Evolutionary conservation across 257 asterid genomes (phyloP), one percentile per base, ranked within the genome.

Genomic region (Ophiorrhiza pumila): DNA sequence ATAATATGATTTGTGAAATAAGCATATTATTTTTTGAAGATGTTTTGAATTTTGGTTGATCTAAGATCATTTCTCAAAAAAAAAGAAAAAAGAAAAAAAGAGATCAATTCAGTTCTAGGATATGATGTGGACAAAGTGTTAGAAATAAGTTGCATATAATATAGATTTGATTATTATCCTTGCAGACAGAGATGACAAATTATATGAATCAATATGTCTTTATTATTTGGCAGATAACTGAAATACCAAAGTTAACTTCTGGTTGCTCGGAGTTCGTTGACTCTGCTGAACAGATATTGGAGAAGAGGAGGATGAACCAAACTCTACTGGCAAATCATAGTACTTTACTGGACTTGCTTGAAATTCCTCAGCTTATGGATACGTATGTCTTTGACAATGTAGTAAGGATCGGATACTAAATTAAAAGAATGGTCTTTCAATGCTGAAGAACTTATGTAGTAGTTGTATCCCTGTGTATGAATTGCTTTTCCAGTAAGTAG

Each of bases 321-420:
- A 90, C 86, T 45, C 80, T 95, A 59, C 88, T 95, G 59, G 87
- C 91, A 71, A 95, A 95, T 68, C 97, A 90, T 73, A 90, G 97
- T 83, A 87, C 98, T 71, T 84, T 95, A 85, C 98, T 95, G 78
- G 99, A 95, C 83, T 85, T 95, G 85, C 99, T 95, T 69, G 99
- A 95, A 90, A 92, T 92, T 79, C 99, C 99, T 80, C 99, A 95
- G 81, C 97, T 95, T 79, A 95, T 95, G 99, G 97, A 92, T 82
- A 95, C 98, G 98, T 95, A 88, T 49, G 87, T 81, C 73, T 65
- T 80, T 35, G 47, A 53, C 75, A 61, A 22, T 72, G 75, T 73
- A 45, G 31, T 63, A 52, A 71, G 83, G 71, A 72, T 73, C 22
- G 37, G 34, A 43, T 50, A 20, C 32, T 63, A 41, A 68, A 65